Evolutionary conservation across 345 rosid genomes (phyloP).

Genomic region (Salix dunnii): DNA sequence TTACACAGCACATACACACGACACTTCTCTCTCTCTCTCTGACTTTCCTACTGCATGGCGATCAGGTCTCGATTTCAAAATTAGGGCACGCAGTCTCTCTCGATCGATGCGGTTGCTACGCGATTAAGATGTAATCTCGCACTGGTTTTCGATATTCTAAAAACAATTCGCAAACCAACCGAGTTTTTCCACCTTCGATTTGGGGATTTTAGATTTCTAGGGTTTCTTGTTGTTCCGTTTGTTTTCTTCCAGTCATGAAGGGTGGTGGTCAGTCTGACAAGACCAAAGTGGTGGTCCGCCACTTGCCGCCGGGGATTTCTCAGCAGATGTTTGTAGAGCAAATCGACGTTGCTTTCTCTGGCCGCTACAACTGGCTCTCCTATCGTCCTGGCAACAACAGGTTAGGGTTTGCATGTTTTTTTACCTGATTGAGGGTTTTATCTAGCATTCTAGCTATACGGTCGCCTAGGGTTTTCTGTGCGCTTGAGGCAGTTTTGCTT

Average conservation of each 20-base stretch:
- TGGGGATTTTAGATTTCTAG: slow-evolving; percentile 27
- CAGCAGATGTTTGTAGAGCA: slow-evolving; percentile 47
- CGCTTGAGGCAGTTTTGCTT: background rate
- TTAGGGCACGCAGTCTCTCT: slow-evolving; percentile 4
- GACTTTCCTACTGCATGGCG: slow-evolving; percentile 1
- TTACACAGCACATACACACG: background rate
- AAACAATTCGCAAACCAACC: background rate
- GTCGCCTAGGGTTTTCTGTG: background rate
- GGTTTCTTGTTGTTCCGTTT: slow-evolving; percentile 18
- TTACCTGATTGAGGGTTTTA: background rate
- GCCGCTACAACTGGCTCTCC: slow-evolving; percentile 62
- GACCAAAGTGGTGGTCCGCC: slow-evolving; percentile 71
- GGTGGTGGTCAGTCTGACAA: slow-evolving; percentile 52
- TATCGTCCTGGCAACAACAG: slow-evolving; percentile 60
- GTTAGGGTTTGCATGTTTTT: slow-evolving; percentile 30
- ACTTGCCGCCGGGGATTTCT: slow-evolving; percentile 62
- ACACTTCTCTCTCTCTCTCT: background rate
- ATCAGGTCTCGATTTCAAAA: slow-evolving; percentile 16
- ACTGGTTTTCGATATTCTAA: slow-evolving; percentile 4
- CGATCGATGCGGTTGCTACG: slow-evolving; percentile 9
- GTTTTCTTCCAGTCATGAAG: slow-evolving; percentile 38
- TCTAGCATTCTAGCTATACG: background rate
- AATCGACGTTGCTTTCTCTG: slow-evolving; percentile 47
- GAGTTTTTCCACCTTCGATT: slow-evolving; percentile 1
- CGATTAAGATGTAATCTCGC: slow-evolving; percentile 34